phyloP scores from a whole-genome alignment of 345 rosid species.

The Arabis hirsuta region DNA sequence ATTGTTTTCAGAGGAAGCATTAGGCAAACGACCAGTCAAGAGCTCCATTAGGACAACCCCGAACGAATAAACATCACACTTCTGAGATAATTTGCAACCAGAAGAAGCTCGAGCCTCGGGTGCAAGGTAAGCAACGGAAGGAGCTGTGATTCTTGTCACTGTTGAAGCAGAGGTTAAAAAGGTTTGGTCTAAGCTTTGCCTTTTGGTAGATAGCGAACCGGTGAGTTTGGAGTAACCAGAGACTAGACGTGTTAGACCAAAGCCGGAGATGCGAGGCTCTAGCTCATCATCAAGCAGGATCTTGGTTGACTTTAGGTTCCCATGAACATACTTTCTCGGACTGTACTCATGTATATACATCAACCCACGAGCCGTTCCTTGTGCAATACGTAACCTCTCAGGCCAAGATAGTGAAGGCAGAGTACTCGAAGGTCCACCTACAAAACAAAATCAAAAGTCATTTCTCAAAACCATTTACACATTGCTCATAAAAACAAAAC shows the following conservation, averaged over 20 bases:
- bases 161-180: slow-evolving; percentile 43
- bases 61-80: slow-evolving; percentile 84
- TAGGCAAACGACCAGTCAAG: slow-evolving; percentile 68
- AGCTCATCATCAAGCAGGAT: slow-evolving; percentile 83
- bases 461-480: not conserved
- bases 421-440: slow-evolving; percentile 61
- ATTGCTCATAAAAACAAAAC: not conserved
- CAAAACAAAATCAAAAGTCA: slow-evolving; percentile 27
- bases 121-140: slow-evolving; percentile 63
- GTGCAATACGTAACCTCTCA: slow-evolving; percentile 78
- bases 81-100: slow-evolving; percentile 75
- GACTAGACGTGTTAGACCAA: slow-evolving; percentile 69
- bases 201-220: slow-evolving; percentile 50
- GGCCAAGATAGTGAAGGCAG: slow-evolving; percentile 69
- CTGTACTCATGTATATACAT: slow-evolving; percentile 78
- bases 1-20: slow-evolving; percentile 59
- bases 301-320: slow-evolving; percentile 82
- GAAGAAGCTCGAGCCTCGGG: slow-evolving; percentile 76
- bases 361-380: slow-evolving; percentile 87
- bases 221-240: slow-evolving; percentile 51
- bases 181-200: slow-evolving; percentile 51
- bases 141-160: slow-evolving; percentile 56
- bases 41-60: slow-evolving; percentile 90
- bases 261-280: slow-evolving; percentile 80
- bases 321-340: slow-evolving; percentile 77